These are phyloP conservation scores for Coemansia sp. DNA, from an alignment of 192 early-diverging fungal species.

Conservation along the genomic window DNA sequence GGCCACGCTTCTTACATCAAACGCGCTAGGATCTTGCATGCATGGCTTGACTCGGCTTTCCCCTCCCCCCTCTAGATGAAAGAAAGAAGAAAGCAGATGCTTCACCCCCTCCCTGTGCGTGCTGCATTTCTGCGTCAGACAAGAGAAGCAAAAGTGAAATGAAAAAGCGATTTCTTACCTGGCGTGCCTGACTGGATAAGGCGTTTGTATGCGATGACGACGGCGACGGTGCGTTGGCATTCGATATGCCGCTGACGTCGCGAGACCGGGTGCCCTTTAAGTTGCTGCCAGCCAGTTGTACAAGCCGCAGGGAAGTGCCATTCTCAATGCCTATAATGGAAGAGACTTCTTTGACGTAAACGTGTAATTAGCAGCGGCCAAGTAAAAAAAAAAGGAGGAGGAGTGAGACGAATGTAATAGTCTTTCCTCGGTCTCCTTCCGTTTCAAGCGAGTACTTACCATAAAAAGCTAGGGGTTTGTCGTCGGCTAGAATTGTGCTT, in stretches of 20 bases:
- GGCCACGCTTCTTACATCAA: no score
- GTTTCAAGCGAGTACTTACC: slow-evolving; percentile 18
- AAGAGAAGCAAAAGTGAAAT: neutral
- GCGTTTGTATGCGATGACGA: slow-evolving; percentile 2
- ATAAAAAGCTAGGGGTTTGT: slow-evolving; percentile 33
- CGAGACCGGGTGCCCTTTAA: slow-evolving; percentile 2
- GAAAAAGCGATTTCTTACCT: slow-evolving; percentile 26
- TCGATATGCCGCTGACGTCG: slow-evolving; percentile 31
- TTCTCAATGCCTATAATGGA: slow-evolving; percentile 21
- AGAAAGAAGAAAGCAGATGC: neutral
- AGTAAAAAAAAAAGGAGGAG: neutral
- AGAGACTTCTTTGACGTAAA: neutral
- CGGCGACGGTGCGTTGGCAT: slow-evolving; percentile 10
- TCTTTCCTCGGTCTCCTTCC: neutral
- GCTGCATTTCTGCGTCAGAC: no score
- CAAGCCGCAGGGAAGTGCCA: slow-evolving; percentile 22
- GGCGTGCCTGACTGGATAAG: slow-evolving; percentile 24
- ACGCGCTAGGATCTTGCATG: neutral
- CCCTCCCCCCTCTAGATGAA: neutral
- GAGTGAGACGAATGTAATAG: neutral
- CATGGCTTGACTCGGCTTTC: neutral
- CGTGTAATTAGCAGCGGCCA: neutral
- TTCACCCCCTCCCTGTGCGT: neutral
- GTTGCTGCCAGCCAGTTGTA: slow-evolving; percentile 35
- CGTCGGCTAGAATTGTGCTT: slow-evolving; percentile 42